These are phyloP conservation scores for Auxenochlorella pyrenoidosa DNA, from an alignment of 139 green algal species.

Conservation along the genomic window DNA sequence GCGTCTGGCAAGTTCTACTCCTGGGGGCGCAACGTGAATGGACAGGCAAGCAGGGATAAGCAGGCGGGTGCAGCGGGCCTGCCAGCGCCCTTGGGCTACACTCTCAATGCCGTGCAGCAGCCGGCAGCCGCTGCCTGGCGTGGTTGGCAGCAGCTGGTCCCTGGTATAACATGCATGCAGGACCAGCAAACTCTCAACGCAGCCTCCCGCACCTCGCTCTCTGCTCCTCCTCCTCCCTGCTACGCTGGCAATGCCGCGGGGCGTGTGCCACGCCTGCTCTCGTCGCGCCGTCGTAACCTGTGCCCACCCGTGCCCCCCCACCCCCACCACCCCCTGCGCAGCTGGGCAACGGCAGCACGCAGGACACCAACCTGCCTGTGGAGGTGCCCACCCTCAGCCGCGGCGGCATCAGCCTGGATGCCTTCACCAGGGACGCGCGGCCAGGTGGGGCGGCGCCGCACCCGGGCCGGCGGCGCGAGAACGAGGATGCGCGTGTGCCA, in stretches of 20 bases:
- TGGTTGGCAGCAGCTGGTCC: too few species aligned
- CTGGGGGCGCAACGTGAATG: slow-evolving; percentile 88
- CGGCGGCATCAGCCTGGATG: slow-evolving; percentile 40
- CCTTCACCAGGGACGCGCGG: slow-evolving; percentile 29
- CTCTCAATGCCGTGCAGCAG: too few species aligned
- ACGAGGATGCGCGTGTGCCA: too few species aligned
- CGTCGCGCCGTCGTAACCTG: too few species aligned
- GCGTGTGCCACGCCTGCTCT: too few species aligned
- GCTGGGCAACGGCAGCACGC: slow-evolving; percentile 79
- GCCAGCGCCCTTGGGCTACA: not conserved
- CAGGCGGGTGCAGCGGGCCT: too few species aligned
- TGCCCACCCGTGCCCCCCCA: too few species aligned
- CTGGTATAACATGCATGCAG: too few species aligned
- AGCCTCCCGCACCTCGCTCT: too few species aligned
- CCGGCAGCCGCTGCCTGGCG: too few species aligned
- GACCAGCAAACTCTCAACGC: too few species aligned
- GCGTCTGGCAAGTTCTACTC: slow-evolving; percentile 67
- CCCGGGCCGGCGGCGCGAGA: too few species aligned
- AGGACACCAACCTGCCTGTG: slow-evolving; percentile 66
- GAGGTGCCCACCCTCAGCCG: slow-evolving; percentile 59
- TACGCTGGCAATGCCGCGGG: not conserved
- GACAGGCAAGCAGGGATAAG: slow-evolving; percentile 76
- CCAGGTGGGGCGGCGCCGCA: not conserved
- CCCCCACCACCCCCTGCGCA: slow-evolving; percentile 58
- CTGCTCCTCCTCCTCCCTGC: not conserved